Base-by-base conservation (phyloP, 2,329 filamentous ascomycete species). In the Aspergillus caelatus region DNA sequence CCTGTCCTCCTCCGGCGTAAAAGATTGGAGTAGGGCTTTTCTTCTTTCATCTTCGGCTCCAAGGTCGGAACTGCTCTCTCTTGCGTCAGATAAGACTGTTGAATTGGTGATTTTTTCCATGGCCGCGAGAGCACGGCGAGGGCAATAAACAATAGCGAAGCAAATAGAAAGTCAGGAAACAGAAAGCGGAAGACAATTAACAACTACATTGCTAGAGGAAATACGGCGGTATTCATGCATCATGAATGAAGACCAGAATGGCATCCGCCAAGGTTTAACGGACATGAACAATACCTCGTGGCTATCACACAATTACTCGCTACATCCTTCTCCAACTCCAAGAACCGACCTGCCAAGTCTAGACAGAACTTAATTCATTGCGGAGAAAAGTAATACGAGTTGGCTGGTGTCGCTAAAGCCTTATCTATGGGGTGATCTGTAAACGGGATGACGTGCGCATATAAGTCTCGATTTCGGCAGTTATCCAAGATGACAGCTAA, bases 371-470 rank as follows among this genome's bases (percentile, higher is more conserved):
- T 30, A 52, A n/a, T 39, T 36, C 11, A 54, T 3, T 61, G 60
- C 21, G 60, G 34, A 50, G 57, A 66, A 54, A 53, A 23, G n/a
- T 48, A 56, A 53, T 34, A 53, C 12, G 55, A 63, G 57, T 58
- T 46, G 30, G 50, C 41, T 45, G 21, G 0, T 52, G 43, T 52
- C 10, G 48, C 16, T 12, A 32, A 41, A 43, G 56, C 34, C 36
- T 60, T 60, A 53, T 55, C n/a, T 57, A 56, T 54, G 21, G 57
- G 59, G 64, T 60, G 62, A 66, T 66, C 34, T 21, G n/a, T 39
- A 50, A 32, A 48, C 58, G 56, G 58, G 58, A 64, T 66, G 64
- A 46, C 64, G 64, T 66, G 64, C 64, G 64, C 45, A 57, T 45
- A 11, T 23, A 36, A 19, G 11, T 56, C 72, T 75, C 26, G 50